Base-by-base conservation (phyloP, 805 yeast species). In the Nakazawaea pomicola region DNA sequence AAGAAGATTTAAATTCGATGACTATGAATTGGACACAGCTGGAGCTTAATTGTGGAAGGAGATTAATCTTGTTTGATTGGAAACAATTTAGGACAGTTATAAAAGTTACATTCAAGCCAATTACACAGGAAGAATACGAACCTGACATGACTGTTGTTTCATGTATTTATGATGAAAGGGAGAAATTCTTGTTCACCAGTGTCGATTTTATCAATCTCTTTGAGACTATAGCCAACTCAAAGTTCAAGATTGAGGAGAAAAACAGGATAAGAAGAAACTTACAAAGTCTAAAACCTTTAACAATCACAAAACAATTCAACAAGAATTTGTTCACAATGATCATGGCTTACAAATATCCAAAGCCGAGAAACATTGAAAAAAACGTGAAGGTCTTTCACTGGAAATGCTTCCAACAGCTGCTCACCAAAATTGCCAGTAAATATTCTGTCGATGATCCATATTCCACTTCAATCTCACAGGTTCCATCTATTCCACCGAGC, bases 301-400 rank as follows among this genome's bases (percentile, higher is more conserved):
- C 87, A 0, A 68, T 81, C 11, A 68, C 79, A 15, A 72, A 80
- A 46, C 57, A 69, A 4, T 63, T 64, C 33, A 54, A 35, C 30
- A 59, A 57, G 33, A 50, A 55, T 20, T 65, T 72, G 38, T 73
- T 72, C 53, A 54, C 62, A 53, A 49, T 70, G 37, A 69, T 81
- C 28, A 81, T 81, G 87, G 59, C 67, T 24, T 80, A 73, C 65
- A 73, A 72, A 21, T 67, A 67, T 42, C 88, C 88, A 2, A 66
- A 76, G 48, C 88, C 88, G 4, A 61, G 88, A 31, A 79, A 78
- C 48, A 81, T 81, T 33, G 87, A 78, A 50, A 81, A 81, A 54
- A 84, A 80, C 53, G 72, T 81, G 45, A 81, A 81, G 53, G 85
- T 81, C 4, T 76, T 81, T 50, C 63, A 65, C 19, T 81, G 88